phyloP scores from a whole-genome alignment of 108 stramenopile species.

The Discostella pseudostelligera region DNA sequence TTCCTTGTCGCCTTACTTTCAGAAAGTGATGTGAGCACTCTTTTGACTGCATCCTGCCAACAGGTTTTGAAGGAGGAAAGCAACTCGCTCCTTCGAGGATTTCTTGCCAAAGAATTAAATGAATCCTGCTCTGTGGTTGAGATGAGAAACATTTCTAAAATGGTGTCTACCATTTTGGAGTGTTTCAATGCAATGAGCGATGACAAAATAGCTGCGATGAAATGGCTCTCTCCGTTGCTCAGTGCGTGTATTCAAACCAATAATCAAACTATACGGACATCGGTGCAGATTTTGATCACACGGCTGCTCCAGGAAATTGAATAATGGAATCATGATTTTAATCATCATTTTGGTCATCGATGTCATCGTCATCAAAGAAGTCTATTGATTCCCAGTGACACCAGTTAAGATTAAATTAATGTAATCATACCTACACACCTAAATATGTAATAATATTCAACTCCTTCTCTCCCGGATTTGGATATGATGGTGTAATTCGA shows the following conservation, averaged over 20 bases:
- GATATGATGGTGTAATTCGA: too few species aligned
- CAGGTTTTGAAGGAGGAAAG: slow-evolving; percentile 69
- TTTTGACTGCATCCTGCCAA: slow-evolving; percentile 46
- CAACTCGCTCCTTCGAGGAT: slow-evolving; percentile 55
- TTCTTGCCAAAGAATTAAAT: slow-evolving; percentile 62
- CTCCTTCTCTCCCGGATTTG: too few species aligned
- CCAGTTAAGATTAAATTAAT: too few species aligned
- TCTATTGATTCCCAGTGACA: too few species aligned
- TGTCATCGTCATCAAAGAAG: too few species aligned
- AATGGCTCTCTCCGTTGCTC: slow-evolving; percentile 48
- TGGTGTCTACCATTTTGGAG: slow-evolving; percentile 47
- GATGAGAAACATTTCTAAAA: slow-evolving; percentile 42
- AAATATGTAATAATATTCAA: too few species aligned
- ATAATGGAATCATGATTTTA: too few species aligned
- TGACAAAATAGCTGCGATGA: slow-evolving; percentile 43
- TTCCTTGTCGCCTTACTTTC: slow-evolving; percentile 59
- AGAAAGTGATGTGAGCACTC: slow-evolving; percentile 30
- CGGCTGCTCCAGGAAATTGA: slow-evolving; percentile 26
- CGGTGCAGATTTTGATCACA: slow-evolving; percentile 51
- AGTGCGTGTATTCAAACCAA: slow-evolving; percentile 57
- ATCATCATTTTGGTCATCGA: too few species aligned
- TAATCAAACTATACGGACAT: slow-evolving; percentile 41
- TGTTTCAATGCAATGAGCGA: slow-evolving; percentile 45
- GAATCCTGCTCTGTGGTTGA: slow-evolving; percentile 40
- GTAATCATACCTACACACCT: too few species aligned